Evolutionary conservation across 441 rosid genomes (phyloP), one percentile per base, ranked within the genome.

Genomic region (Isatis lusitanica): DNA sequence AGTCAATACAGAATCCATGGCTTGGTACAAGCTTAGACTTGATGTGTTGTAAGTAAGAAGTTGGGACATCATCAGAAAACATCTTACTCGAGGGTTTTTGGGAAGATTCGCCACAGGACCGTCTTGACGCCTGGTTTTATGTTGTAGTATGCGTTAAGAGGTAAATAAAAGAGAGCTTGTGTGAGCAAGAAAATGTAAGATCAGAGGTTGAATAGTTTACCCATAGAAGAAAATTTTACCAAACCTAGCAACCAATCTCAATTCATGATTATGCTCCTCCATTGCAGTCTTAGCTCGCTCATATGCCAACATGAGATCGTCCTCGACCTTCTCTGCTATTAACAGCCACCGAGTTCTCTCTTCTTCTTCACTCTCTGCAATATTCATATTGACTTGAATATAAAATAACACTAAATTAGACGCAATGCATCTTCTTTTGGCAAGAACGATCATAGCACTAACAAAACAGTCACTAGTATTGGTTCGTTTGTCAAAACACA

Each of bases 41-140:
- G 59, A 83, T 62, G 24, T 79, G 74, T 7, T 85, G 83, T 68
- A 80, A 16, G 62, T 78, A 84, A 42, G 86, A 77, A 61, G 81
- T 9, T 51, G 89, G 86, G 68, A 89, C 50, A 79, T 86, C 81
- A 8, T 96, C 59, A 78, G 75, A 77, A 63, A 91, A 85, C 28
- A 68, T 15, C 79, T 77, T 81, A 61, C 9, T 77, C 76, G 69
- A 74, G 47, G 26, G 73, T 68, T 66, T 82, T 75, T 61, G 60
- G 9, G 66, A 67, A 11, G 43, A 56, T 76, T 81, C 85, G 60
- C 42, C 18, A 68, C 31, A 35, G 51, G 70, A 48, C 33, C 48
- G 30, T 28, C 75, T 57, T 61, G 40, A 26, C 39, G 50, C 68
- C 68, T 76, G 68, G 13, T 70, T 65, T 10, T 39, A 17, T 60